Conservation (phyloP, 225 moss, liverwort and hornwort genomes). For the Polytrichum commune region DNA sequence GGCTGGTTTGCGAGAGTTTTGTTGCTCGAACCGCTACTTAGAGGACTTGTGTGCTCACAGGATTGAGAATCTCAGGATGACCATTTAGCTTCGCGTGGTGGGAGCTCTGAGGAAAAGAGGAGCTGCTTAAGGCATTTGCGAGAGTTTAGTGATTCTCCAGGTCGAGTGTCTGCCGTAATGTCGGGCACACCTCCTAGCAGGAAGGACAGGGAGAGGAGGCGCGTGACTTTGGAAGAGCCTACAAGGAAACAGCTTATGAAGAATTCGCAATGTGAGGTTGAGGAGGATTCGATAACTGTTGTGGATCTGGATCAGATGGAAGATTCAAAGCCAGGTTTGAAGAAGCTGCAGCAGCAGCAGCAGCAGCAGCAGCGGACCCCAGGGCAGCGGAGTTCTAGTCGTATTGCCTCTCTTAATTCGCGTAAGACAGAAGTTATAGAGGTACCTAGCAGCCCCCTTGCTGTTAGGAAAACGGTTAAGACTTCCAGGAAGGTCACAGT, state of each 20-base stretch:
- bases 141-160: no score
- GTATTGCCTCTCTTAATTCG: slow-evolving; percentile 36
- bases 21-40: no score
- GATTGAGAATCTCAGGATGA: no score
- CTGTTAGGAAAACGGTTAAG: slow-evolving; percentile 41
- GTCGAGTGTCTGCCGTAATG: slow-evolving; percentile 20
- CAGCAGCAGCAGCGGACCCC: slow-evolving; percentile 20
- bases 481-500: slow-evolving; percentile 22
- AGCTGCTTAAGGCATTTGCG: no score
- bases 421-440: slow-evolving; percentile 17
- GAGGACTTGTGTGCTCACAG: no score
- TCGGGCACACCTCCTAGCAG: slow-evolving; percentile 28
- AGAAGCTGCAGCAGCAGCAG: slow-evolving; percentile 14
- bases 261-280: background rate
- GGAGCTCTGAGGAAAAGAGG: no score
- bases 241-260: slow-evolving; percentile 2
- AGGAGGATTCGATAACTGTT: slow-evolving; percentile 11
- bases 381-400: slow-evolving; percentile 35
- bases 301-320: slow-evolving; percentile 12
- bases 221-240: slow-evolving; percentile 6
- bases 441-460: slow-evolving; percentile 25
- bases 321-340: slow-evolving; percentile 16
- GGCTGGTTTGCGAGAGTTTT: no score
- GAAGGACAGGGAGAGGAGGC: slow-evolving; percentile 2
- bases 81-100: no score